Conservation (phyloP, 169 alveolate genomes). For the Cryptosporidium ubiquitum region DNA sequence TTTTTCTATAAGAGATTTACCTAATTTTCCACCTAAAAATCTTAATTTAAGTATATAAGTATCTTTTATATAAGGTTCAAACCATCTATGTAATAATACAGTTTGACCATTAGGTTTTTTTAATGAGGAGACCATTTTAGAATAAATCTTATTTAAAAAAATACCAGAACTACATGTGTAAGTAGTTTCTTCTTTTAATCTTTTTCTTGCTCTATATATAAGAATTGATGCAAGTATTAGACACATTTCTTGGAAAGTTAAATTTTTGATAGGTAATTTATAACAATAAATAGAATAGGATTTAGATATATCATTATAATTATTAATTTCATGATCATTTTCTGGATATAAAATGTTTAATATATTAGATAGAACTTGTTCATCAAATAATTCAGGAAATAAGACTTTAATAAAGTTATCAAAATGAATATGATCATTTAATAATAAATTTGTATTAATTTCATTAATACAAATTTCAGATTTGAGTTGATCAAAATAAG, state of each 20-base stretch:
- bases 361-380: not conserved
- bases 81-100: conserved; percentile 37
- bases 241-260: conserved; percentile 50
- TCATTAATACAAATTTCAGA: conserved; percentile 7
- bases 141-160: conserved; percentile 21
- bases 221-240: conserved; percentile 21
- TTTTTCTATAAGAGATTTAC: conserved; percentile 13
- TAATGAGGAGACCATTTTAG: conserved; percentile 33
- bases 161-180: conserved; percentile 70
- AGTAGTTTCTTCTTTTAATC: conserved; percentile 3
- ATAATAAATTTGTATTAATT: not conserved
- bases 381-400: conserved; percentile 17
- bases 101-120: conserved; percentile 56
- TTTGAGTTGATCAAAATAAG: not conserved
- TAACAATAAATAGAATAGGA: not conserved
- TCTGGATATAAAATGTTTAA: not conserved
- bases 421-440: not conserved
- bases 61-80: conserved; percentile 2
- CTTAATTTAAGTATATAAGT: conserved; percentile 46
- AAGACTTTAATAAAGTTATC: not conserved
- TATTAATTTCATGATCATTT: not conserved
- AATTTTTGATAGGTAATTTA: not conserved
- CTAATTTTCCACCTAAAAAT: conserved; percentile 65
- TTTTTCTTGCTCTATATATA: conserved; percentile 56
- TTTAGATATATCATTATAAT: no score